Percentiles rank a stretch among this genome's conserved stretches.
Conservation (phyloP, 2,329 filamentous ascomycete species). For the Clarireedia monteithiana region DNA sequence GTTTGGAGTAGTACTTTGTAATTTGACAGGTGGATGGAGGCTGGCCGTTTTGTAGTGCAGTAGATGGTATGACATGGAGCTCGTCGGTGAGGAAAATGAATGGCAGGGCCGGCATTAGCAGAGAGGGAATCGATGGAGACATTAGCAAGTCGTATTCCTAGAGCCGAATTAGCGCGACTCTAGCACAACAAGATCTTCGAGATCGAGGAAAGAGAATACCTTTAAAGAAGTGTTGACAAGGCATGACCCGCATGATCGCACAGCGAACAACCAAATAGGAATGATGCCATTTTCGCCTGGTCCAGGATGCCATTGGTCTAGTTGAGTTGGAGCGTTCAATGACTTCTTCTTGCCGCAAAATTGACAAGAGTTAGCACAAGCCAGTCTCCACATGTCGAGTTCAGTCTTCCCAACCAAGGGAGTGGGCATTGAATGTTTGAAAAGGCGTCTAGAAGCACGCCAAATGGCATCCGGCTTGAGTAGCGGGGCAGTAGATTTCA, state of each 20-base stretch:
- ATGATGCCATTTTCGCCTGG: conserved; percentile 54
- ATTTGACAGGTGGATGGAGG: conserved; percentile 42
- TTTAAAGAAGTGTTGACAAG: conserved; percentile 53
- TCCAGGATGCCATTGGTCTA: conserved; percentile 48
- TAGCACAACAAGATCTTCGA: background rate
- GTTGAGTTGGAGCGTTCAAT: conserved; percentile 22
- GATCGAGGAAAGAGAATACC: conserved; percentile 38
- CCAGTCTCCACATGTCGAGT: conserved; percentile 68
- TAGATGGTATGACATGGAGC: conserved; percentile 50
- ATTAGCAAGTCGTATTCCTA: conserved; percentile 66
- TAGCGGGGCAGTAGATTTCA: conserved; percentile 27
- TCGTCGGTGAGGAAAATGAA: conserved; percentile 58
- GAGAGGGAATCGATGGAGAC: conserved; percentile 50
- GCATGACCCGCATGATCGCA: conserved; percentile 60
- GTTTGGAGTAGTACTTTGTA: conserved; percentile 57
- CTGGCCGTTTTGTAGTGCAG: conserved; percentile 44
- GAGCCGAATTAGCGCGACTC: conserved; percentile 20
- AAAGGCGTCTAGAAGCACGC: conserved; percentile 58
- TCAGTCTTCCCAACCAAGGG: conserved; percentile 60
- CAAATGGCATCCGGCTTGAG: conserved; percentile 60
- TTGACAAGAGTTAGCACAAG: conserved; percentile 57
- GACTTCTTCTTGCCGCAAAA: conserved; percentile 47
- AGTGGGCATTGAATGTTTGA: conserved; percentile 59
- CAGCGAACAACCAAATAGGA: conserved; percentile 63
- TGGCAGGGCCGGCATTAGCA: conserved; percentile 60